These are phyloP conservation scores for Suillus luteus DNA, from an alignment of 768 basidiomycete species.

Conservation along the genomic window DNA sequence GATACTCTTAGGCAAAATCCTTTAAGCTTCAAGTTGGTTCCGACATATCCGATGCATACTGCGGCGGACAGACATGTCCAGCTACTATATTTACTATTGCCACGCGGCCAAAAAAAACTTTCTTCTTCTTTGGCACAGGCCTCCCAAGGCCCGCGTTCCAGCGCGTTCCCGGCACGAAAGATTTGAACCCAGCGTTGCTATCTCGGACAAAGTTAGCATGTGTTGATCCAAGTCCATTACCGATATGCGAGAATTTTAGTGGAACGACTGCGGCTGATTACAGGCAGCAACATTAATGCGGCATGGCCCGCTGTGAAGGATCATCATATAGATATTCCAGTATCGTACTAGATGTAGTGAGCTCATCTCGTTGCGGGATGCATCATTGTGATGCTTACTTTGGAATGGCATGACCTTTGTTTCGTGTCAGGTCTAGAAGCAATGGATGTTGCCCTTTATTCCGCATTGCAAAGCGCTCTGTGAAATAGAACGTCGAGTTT, in stretches of 20 bases:
- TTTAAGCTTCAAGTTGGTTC: background rate
- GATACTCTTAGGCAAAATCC: background rate
- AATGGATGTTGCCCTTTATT: background rate
- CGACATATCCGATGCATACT: background rate
- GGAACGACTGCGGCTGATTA: background rate
- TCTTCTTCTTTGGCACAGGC: background rate
- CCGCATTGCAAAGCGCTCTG: background rate
- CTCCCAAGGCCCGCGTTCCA: background rate
- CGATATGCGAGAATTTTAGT: background rate
- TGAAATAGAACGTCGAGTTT: background rate
- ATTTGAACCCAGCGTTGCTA: background rate
- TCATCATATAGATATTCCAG: background rate
- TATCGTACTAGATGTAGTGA: background rate
- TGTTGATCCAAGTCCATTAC: background rate
- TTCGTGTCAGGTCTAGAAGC: background rate
- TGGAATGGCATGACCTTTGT: background rate
- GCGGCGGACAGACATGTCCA: background rate
- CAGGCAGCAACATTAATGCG: background rate
- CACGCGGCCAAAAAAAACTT: background rate
- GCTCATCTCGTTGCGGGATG: background rate
- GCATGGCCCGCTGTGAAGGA: background rate
- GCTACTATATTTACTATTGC: background rate
- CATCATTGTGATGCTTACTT: background rate
- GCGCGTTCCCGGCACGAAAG: background rate
- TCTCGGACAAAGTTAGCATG: background rate